Evolutionary conservation across 179 eudicot genomes (phyloP).

Genomic region (Actinidia polygama): DNA sequence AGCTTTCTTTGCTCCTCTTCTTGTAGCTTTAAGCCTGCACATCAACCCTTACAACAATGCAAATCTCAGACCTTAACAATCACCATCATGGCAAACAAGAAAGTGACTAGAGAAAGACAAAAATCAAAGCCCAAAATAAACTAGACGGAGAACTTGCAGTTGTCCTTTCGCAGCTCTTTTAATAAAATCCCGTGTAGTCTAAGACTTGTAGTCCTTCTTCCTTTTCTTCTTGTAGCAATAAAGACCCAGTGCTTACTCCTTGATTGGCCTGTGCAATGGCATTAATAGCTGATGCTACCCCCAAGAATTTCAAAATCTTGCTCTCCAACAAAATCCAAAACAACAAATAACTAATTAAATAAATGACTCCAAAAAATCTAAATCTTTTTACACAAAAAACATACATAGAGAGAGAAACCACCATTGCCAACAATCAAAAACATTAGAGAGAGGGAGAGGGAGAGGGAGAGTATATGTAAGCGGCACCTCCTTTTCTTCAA

Average conservation of each 20-base stretch:
- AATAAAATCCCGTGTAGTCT: too few species aligned
- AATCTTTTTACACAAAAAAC: background rate
- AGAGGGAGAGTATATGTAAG: background rate
- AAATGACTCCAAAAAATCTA: background rate
- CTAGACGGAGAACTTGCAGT: too few species aligned
- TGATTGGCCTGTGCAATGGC: conserved; percentile 97
- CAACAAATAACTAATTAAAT: background rate
- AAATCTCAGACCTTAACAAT: too few species aligned
- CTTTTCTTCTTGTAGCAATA: background rate
- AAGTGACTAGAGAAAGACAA: too few species aligned
- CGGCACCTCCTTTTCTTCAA: conserved; percentile 77
- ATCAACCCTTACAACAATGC: too few species aligned
- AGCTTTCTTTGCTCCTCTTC: too few species aligned
- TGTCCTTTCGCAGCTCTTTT: too few species aligned
- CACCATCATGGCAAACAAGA: too few species aligned
- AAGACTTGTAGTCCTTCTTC: too few species aligned
- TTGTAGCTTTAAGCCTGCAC: too few species aligned
- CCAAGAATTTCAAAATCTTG: conserved; percentile 82
- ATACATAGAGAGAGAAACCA: too few species aligned
- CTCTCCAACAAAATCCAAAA: conserved; percentile 61
- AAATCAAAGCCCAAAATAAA: too few species aligned
- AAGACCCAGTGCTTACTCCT: conserved; percentile 61
- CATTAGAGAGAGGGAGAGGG: background rate
- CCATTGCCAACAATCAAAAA: background rate
- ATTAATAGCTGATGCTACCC: conserved; percentile 93